Evolutionary conservation across 768 basidiomycete genomes (phyloP), one percentile per base, ranked within the genome.

Genomic region (Russula sp.): DNA sequence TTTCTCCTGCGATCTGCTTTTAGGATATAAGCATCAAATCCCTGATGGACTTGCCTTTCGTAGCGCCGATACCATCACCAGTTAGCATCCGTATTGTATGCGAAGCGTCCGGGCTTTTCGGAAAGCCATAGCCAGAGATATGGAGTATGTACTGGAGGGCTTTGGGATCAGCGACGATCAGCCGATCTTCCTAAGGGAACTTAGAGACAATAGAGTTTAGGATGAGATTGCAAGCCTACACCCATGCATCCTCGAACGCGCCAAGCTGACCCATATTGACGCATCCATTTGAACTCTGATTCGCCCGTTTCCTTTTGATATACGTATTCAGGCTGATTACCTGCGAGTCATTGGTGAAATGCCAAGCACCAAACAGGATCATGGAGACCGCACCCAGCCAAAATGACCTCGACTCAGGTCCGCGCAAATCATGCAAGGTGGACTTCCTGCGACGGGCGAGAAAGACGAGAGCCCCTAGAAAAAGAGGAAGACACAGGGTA

Each of bases 81-180:
- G 66, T 63, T 35, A 71, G 61, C 51, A 70, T 63, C 50, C 60
- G 60, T 20, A 59, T 63, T 11, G 46, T 54, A 20, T 65, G 66
- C 20, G 46, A 47, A 0, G 10, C 57, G 29, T 65, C 64, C 7
- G 57, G 55, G 20, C 61, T 35, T 61, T 70, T 73, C 5, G 71
- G 64, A 58, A 65, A 73, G 45, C 65, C 65, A 58, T 73, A 73
- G 7, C 68, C 68, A n/a, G 68, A 67, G 1, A 68, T 68, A 36
- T 71, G 70, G 7, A 71, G 67, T 20, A 73, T 60, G 38, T 72
- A 69, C 55, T 71, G 71, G 18, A 72, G 60, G 14, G 68, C 67
- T 52, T 70, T 72, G 7, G 70, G 70, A 47, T 73, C 70, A 13
- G 69, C 65, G 20, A 69, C 63, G 53, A 72, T 67, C 36, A 68